A percentile compares a stretch with the other conserved stretches of the same genome.
Conservation (phyloP, 495 filamentous ascomycete species). For the Tuber aestivum region DNA sequence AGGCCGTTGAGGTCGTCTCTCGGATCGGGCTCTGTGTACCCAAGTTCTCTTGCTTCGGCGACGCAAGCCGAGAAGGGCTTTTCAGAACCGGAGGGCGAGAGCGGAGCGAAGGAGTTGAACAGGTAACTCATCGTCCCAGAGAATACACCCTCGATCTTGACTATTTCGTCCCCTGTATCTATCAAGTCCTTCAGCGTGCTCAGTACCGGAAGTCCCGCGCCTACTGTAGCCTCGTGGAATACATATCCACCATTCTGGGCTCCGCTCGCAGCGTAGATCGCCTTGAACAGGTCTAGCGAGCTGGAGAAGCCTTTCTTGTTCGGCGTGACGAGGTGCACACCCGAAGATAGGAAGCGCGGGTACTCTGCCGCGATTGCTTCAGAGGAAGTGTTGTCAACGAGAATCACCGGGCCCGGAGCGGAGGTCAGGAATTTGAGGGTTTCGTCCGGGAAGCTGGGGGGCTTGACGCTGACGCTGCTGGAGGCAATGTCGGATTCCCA, state of each 20-base stretch:
- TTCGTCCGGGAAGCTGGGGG: slow-evolving; percentile 54
- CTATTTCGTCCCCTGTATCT: slow-evolving; percentile 80
- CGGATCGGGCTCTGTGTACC: slow-evolving; percentile 95
- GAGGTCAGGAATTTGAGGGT: slow-evolving; percentile 64
- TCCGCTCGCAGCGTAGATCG: slow-evolving; percentile 61
- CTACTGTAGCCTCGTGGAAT: slow-evolving; percentile 90
- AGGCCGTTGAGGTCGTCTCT: slow-evolving; percentile 92
- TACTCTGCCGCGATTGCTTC: slow-evolving; percentile 71
- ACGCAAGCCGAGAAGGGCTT: slow-evolving; percentile 79
- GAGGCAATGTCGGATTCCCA: slow-evolving; percentile 52
- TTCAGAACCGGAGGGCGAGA: slow-evolving; percentile 56
- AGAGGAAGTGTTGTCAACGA: slow-evolving; percentile 92
- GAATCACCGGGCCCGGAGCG: slow-evolving; percentile 64
- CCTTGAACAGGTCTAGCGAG: slow-evolving; percentile 66
- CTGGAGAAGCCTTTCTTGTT: slow-evolving; percentile 97
- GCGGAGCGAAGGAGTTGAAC: slow-evolving; percentile 88
- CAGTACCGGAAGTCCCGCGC: slow-evolving; percentile 84
- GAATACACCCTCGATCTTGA: slow-evolving; percentile 90
- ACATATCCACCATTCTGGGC: slow-evolving; percentile 59
- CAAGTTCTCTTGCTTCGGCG: slow-evolving; percentile 81
- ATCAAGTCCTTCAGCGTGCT: slow-evolving; percentile 85
- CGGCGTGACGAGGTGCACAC: slow-evolving; percentile 85
- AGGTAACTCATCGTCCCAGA: slow-evolving; percentile 93
- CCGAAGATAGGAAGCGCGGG: slow-evolving; percentile 66
- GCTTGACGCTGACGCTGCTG: slow-evolving; percentile 51